Evolutionary conservation across 192 early-diverging fungal genomes (phyloP), one percentile per base, ranked within the genome.

Genomic region (Coemansia pectinata): DNA sequence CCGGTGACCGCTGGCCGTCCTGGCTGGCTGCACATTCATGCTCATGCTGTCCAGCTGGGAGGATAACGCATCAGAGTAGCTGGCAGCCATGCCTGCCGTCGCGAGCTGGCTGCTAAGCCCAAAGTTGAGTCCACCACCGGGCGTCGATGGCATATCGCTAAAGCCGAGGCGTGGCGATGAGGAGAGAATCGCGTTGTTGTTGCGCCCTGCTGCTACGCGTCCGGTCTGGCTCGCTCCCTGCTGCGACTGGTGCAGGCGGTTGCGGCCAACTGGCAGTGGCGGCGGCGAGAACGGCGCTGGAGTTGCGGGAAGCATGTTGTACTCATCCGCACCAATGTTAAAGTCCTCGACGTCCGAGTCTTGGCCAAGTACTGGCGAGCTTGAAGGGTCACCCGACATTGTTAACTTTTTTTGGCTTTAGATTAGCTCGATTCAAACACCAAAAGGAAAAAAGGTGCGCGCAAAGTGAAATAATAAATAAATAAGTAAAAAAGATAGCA

Each of bases 1-100:
- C 7, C 67, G 69, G 47, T 60, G 64, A n/a, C 69, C 72, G 14
- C 40, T 62, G 11, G 57, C 59, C 14, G 52, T 15, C 48, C 55
- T 42, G 33, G 31, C 52, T 12, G 66, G 55, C 69, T 74, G 69
- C n/a, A 33, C 50, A 45, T 23, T 62, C 66, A 73, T 69, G 31
- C 33, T 72, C 79, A 81, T 72, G 61, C 63, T 68, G 52, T 71
- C 79, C 44, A 81, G 71, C 67, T 81, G 79, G 17, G 79, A 81
- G 6, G 79, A 81, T 17, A 81, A 52, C 58, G 39, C 69, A 17
- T 83, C 75, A 7, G 76, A 67, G 72, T 74, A 74, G 38, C 61
- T 61, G 17, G 29, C 47, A 0, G 72, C 71, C 72, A 82, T 76
- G 10, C 78, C 78, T 7, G 67, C 74, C 12, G 45, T n/a, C 21